phyloP scores from a whole-genome alignment of 2,329 filamentous ascomycete genomes.

The Macroventuria anomochaeta region DNA sequence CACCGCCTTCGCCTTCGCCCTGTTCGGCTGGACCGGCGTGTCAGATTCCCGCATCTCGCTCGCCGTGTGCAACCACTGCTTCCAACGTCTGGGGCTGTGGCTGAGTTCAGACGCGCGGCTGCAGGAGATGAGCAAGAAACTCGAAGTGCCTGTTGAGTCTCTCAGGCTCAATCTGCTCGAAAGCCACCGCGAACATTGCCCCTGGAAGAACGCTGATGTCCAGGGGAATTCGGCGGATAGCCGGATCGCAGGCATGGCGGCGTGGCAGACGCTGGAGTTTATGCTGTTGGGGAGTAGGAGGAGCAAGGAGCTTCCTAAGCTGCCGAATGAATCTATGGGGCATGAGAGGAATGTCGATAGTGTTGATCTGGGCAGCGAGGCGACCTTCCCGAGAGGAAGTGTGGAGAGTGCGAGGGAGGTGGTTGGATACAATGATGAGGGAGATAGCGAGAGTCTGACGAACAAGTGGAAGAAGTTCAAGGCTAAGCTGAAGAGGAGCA shows the following conservation, averaged over 20 bases:
- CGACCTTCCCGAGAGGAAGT: constrained; percentile 20
- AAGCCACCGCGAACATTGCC: constrained; percentile 50
- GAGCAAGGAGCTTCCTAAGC: constrained; percentile 1
- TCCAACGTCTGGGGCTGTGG: constrained; percentile 89
- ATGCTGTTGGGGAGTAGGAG: constrained; percentile 30
- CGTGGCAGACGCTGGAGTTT: constrained; percentile 46
- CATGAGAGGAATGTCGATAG: constrained; percentile 29
- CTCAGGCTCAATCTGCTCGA: constrained; percentile 48
- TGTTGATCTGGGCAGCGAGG: constrained; percentile 35
- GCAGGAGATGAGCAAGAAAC: constrained; percentile 44
- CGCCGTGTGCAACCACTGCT: constrained; percentile 82
- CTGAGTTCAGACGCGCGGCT: constrained; percentile 66
- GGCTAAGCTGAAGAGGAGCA: constrained; percentile 41
- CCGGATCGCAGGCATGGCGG: constrained; percentile 42
- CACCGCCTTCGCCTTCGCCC: constrained; percentile 44
- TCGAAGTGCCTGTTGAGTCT: constrained; percentile 36
- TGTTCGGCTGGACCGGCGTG: constrained; percentile 60
- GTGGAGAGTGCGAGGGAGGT: background rate
- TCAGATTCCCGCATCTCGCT: constrained; percentile 71
- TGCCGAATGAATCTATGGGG: background rate
- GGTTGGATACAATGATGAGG: constrained; percentile 20
- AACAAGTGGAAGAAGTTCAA: constrained; percentile 48
- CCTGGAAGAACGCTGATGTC: constrained; percentile 48
- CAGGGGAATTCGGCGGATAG: constrained; percentile 43
- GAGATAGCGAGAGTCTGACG: constrained; percentile 26